Evolutionary conservation across 169 alveolate genomes (phyloP).

Genomic region (Plasmodium blacklocki): DNA sequence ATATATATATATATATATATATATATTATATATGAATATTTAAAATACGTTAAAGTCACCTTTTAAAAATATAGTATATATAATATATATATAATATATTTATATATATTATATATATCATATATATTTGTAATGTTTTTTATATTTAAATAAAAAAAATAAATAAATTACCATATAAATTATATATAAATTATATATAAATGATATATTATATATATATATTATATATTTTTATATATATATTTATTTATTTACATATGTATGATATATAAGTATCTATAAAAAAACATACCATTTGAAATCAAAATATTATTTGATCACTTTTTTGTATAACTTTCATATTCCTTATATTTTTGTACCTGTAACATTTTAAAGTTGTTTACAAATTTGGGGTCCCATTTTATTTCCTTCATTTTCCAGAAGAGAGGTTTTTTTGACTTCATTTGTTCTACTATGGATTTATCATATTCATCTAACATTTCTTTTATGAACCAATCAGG

Average conservation of each 20-base stretch:
- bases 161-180: too few species aligned
- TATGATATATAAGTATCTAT: neutral
- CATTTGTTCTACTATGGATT: conserved; percentile 59
- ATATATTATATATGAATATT: too few species aligned
- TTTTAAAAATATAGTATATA: too few species aligned
- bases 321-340: conserved; percentile 13
- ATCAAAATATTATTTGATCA: too few species aligned
- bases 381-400: conserved; percentile 68
- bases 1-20: too few species aligned
- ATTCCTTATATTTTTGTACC: conserved; percentile 41
- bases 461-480: conserved; percentile 78
- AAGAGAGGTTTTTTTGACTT: conserved; percentile 64
- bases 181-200: too few species aligned
- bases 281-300: too few species aligned
- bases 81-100: too few species aligned
- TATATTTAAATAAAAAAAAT: too few species aligned
- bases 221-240: conserved; percentile 4
- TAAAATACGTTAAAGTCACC: too few species aligned
- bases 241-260: neutral
- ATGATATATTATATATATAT: neutral
- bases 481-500: conserved; percentile 84
- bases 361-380: conserved; percentile 36
- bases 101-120: too few species aligned
- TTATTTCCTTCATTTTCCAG: conserved; percentile 76
- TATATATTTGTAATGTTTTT: too few species aligned